Conservation (phyloP, 129 eudicot species). For the Dittrichia graveolens region DNA sequence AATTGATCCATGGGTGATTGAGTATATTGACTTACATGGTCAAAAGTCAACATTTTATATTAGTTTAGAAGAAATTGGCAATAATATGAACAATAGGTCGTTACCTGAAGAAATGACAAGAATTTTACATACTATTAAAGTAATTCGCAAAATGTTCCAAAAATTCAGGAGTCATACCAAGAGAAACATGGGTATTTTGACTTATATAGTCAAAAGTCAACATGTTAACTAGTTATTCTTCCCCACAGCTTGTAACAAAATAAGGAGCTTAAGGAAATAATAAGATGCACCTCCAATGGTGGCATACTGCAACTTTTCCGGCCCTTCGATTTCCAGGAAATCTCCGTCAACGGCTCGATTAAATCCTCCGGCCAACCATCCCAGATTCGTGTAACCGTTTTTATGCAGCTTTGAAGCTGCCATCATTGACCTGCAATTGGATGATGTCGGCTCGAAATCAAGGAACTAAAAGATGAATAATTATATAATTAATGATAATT, state of each 20-base stretch:
- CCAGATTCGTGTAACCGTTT: constrained; percentile 76
- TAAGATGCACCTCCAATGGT: constrained; percentile 93
- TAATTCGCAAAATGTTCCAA: not conserved
- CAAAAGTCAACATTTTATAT: constrained; percentile 2
- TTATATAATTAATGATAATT: not conserved
- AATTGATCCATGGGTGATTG: constrained; percentile 7
- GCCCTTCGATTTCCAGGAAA: constrained; percentile 72
- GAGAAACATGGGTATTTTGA: constrained; percentile 11
- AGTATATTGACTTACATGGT: constrained; percentile 10
- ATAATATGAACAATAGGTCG: not conserved
- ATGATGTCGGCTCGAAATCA: not conserved
- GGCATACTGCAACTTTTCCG: constrained; percentile 89
- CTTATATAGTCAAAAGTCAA: constrained; percentile 20
- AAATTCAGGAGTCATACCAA: constrained; percentile 11
- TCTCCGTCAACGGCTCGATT: constrained; percentile 64
- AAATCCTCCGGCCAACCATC: constrained; percentile 89
- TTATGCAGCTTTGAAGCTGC: constrained; percentile 67
- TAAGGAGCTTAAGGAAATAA: constrained; percentile 68
- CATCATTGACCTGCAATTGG: constrained; percentile 62
- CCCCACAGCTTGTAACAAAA: constrained; percentile 62
- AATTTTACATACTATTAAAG: not conserved
- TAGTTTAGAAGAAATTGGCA: not conserved
- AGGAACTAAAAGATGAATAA: not conserved
- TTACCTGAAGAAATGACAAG: not conserved
- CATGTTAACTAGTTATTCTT: constrained; percentile 40